Evolutionary conservation across 768 basidiomycete genomes (phyloP).

Genomic region (Goffeauzyma gilvescens): DNA sequence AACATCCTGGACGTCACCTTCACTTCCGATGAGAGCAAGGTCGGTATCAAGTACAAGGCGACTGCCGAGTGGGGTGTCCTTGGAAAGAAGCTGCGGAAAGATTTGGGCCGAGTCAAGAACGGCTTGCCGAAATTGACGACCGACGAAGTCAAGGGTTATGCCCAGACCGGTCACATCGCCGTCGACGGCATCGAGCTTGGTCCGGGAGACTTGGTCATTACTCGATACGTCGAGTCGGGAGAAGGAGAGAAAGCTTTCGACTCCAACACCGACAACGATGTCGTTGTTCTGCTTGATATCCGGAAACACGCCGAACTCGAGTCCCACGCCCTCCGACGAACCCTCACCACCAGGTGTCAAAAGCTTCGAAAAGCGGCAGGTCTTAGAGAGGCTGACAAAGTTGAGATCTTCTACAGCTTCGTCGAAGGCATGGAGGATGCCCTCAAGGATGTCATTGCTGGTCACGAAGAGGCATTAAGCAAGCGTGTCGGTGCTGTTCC

Average conservation of each 20-base stretch:
- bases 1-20: constrained; percentile 81
- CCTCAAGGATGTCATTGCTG: constrained; percentile 44
- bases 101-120: constrained; percentile 70
- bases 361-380: constrained; percentile 89
- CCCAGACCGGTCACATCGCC: constrained; percentile 51
- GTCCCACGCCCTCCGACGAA: constrained; percentile 71
- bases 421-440: constrained; percentile 44
- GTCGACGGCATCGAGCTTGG: constrained; percentile 81
- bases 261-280: constrained; percentile 64
- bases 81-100: constrained; percentile 81
- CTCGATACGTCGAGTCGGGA: constrained; percentile 62
- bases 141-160: constrained; percentile 61
- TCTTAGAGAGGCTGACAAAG: constrained; percentile 82
- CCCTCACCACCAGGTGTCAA: constrained; percentile 81
- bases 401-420: constrained; percentile 68
- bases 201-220: constrained; percentile 74
- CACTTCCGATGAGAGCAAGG: constrained; percentile 65
- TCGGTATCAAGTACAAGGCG: constrained; percentile 75
- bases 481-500: constrained; percentile 61
- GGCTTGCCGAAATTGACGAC: constrained; percentile 63
- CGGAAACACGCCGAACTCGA: constrained; percentile 69
- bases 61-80: constrained; percentile 90
- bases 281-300: constrained; percentile 80
- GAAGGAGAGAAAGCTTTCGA: constrained; percentile 43
- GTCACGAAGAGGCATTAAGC: constrained; percentile 49